Conservation (phyloP, 495 filamentous ascomycete species). For the Friedmanniomyces simplex region DNA sequence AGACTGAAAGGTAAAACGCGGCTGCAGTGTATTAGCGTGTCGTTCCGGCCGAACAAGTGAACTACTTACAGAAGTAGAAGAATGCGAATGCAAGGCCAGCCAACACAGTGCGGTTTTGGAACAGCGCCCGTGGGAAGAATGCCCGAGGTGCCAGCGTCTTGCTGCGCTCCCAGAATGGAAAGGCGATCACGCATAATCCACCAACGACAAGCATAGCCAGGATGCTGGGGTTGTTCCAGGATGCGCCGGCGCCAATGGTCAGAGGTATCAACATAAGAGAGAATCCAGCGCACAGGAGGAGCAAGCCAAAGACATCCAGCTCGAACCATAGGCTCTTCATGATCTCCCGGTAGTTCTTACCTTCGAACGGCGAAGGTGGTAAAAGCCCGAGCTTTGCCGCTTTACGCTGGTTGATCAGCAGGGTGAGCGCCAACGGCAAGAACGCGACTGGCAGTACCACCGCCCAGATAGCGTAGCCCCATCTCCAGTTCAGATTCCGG, state of each 20-base stretch:
- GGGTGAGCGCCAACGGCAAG: slow-evolving; percentile 44
- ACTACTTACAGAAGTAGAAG: slow-evolving; percentile 46
- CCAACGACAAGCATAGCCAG: slow-evolving; percentile 35
- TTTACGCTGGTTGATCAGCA: slow-evolving; percentile 47
- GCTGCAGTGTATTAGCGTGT: slow-evolving; percentile 34
- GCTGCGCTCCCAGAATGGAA: slow-evolving; percentile 27
- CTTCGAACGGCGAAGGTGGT: slow-evolving; percentile 22
- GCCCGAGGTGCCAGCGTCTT: slow-evolving; percentile 21
- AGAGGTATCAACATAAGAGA: slow-evolving; percentile 25
- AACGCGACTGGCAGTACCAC: slow-evolving; percentile 49
- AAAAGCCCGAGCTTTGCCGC: slow-evolving; percentile 33
- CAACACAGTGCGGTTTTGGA: slow-evolving; percentile 23
- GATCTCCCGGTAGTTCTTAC: slow-evolving; percentile 27
- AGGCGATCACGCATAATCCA: slow-evolving; percentile 17
- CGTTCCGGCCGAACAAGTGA: background rate
- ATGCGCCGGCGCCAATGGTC: slow-evolving; percentile 14
- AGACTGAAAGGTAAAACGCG: slow-evolving; percentile 56
- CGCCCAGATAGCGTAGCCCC: slow-evolving; percentile 51
- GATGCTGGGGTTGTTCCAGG: slow-evolving; percentile 35
- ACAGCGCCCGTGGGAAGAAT: slow-evolving; percentile 23
- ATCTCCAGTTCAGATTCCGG: slow-evolving; percentile 42
- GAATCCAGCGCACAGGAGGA: slow-evolving; percentile 21
- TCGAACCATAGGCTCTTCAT: slow-evolving; percentile 34
- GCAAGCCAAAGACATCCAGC: slow-evolving; percentile 23
- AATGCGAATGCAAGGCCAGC: slow-evolving; percentile 32